Percentiles rank a stretch among this genome's conserved stretches.
Evolutionary conservation across 805 yeast genomes (phyloP).

Genomic region (Candida coquimbonensis): DNA sequence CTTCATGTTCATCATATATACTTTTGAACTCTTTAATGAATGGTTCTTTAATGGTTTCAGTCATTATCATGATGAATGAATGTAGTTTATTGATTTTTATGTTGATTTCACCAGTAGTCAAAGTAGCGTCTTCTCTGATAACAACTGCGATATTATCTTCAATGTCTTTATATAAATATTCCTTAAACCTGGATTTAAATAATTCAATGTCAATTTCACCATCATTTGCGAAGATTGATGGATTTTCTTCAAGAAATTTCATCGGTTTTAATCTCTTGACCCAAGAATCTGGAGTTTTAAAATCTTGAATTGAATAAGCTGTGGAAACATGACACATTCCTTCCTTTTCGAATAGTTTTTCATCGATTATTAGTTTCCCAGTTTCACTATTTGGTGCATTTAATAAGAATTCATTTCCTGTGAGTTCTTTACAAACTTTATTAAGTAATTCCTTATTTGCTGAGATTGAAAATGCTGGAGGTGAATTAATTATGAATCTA

Average conservation of each 20-base stretch:
- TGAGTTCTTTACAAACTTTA: not conserved
- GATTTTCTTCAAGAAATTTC: constrained; percentile 1
- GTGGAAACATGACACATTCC: not conserved
- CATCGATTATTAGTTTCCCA: no score
- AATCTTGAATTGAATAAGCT: not conserved
- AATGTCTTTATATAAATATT: not conserved
- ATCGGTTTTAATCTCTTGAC: constrained; percentile 4
- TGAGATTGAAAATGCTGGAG: not conserved
- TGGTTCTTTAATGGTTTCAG: not conserved
- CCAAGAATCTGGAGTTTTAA: constrained; percentile 1
- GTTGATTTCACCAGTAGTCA: no score
- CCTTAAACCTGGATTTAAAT: not conserved
- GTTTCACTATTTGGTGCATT: not conserved
- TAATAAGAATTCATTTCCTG: no score
- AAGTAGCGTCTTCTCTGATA: not conserved
- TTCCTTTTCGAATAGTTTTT: no score
- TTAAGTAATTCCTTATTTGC: not conserved
- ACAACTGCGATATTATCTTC: not conserved
- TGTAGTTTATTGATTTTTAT: no score
- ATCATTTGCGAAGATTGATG: not conserved
- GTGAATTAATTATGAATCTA: not conserved
- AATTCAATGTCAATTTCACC: not conserved
- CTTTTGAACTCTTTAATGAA: constrained; percentile 1
- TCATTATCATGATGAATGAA: no score
- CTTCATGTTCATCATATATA: not conserved